A percentile compares a stretch with the other conserved stretches of the same genome.
Conservation (phyloP, 2,329 filamentous ascomycete species). For the Pyricularia sp. region DNA sequence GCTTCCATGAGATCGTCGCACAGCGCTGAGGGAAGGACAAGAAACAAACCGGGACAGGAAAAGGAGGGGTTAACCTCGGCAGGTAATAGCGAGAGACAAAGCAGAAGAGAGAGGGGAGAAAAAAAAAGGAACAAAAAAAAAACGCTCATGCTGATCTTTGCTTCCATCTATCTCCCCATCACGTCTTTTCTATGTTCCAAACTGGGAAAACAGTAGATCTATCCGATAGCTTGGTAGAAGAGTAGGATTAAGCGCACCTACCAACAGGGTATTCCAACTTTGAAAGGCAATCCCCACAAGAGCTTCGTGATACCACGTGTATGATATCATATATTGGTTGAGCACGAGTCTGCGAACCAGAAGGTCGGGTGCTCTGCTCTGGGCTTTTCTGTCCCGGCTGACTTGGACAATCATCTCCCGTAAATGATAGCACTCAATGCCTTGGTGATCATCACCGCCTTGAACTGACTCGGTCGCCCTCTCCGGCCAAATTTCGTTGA, state of each 20-base stretch:
- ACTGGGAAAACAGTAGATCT: background rate
- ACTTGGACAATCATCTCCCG: background rate
- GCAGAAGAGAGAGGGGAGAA: no score
- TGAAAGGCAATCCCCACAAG: background rate
- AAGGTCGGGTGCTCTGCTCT: background rate
- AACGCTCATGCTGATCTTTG: background rate
- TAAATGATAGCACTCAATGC: background rate
- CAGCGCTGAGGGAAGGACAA: background rate
- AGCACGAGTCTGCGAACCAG: background rate
- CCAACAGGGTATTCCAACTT: background rate
- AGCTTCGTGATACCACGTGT: background rate
- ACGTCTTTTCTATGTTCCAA: background rate
- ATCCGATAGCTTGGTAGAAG: background rate
- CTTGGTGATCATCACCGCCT: background rate
- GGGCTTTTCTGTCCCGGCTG: background rate
- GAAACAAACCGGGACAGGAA: background rate
- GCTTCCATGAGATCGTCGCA: background rate
- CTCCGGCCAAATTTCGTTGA: background rate
- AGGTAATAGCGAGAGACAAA: background rate
- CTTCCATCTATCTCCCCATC: background rate
- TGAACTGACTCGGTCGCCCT: background rate
- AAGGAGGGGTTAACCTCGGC: background rate
- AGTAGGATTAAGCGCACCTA: background rate
- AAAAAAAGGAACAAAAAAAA: background rate
- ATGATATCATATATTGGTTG: background rate